A percentile compares a stretch with the other conserved stretches of the same genome.
phyloP scores from a whole-genome alignment of 441 rosid species.

The Caryocar brasiliense region DNA sequence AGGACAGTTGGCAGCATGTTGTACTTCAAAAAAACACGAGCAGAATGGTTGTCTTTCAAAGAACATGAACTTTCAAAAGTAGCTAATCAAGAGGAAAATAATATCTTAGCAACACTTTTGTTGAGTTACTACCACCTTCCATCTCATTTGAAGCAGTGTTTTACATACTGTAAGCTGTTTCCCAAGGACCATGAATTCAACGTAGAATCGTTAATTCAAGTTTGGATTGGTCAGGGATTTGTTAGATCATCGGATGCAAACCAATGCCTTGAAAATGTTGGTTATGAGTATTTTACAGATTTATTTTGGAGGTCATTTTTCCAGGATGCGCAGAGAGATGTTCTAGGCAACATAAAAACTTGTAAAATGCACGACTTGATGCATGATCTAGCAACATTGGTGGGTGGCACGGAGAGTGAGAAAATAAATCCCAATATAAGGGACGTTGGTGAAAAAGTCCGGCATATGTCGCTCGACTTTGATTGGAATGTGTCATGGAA shows the following conservation, averaged over 20 bases:
- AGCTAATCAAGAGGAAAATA: neutral
- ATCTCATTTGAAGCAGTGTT: slow-evolving; percentile 13
- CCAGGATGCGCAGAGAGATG: slow-evolving; percentile 6
- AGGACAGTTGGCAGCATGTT: slow-evolving; percentile 11
- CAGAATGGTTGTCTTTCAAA: slow-evolving; percentile 13
- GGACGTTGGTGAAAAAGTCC: neutral
- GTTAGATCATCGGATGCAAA: neutral
- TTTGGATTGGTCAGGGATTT: slow-evolving; percentile 22
- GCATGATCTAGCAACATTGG: slow-evolving; percentile 15
- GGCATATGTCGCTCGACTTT: neutral
- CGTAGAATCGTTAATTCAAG: neutral
- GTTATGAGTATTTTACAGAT: slow-evolving; percentile 8
- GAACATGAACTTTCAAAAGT: neutral
- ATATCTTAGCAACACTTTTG: slow-evolving; percentile 1
- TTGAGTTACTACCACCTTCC: slow-evolving; percentile 14
- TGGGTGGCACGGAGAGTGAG: slow-evolving; percentile 1
- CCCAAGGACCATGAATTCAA: slow-evolving; percentile 9
- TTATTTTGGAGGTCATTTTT: slow-evolving; percentile 11
- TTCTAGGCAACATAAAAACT: neutral
- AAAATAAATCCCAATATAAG: neutral
- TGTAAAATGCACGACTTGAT: slow-evolving; percentile 19
- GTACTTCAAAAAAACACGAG: neutral
- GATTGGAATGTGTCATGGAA: neutral
- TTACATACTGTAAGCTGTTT: slow-evolving; percentile 16
- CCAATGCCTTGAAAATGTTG: slow-evolving; percentile 3